These are phyloP conservation scores for Petunia axillaris DNA, from an alignment of 257 asterid genomes.

Conservation along the genomic window DNA sequence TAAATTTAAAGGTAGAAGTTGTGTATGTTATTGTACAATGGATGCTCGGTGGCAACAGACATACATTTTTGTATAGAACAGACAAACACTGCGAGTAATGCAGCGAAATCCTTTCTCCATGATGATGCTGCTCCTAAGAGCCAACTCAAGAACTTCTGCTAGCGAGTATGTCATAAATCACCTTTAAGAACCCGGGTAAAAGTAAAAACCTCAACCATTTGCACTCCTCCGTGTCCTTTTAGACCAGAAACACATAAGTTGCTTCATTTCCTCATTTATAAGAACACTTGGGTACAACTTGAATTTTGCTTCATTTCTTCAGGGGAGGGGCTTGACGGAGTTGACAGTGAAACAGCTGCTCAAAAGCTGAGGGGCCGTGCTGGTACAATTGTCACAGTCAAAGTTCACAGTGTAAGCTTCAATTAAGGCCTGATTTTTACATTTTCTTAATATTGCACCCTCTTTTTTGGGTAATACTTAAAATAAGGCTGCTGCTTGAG, in stretches of 20 bases:
- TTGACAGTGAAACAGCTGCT: slow-evolving; percentile 89
- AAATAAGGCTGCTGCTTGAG: not conserved
- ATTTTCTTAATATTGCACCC: not conserved
- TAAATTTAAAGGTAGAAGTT: not conserved
- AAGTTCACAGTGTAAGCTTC: slow-evolving; percentile 69
- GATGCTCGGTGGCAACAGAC: not conserved
- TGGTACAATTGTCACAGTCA: slow-evolving; percentile 82
- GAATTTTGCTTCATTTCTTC: slow-evolving; percentile 27
- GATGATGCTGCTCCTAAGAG: not conserved
- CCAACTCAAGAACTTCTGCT: not conserved
- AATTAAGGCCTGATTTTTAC: not conserved
- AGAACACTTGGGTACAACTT: not conserved
- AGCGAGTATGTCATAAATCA: not conserved
- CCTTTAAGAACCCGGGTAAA: not conserved
- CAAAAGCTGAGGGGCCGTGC: slow-evolving; percentile 90
- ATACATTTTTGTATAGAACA: not conserved
- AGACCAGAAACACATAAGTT: not conserved
- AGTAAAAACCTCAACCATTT: not conserved
- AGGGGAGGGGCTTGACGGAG: slow-evolving; percentile 85
- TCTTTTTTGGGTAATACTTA: not conserved
- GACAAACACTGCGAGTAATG: not conserved
- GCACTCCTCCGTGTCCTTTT: not conserved
- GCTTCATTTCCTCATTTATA: too few species aligned
- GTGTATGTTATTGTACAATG: not conserved
- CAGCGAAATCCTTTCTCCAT: slow-evolving; percentile 18